These are phyloP conservation scores for Rhamnella rubrinervis DNA, from an alignment of 331 rosid species.

Conservation along the genomic window DNA sequence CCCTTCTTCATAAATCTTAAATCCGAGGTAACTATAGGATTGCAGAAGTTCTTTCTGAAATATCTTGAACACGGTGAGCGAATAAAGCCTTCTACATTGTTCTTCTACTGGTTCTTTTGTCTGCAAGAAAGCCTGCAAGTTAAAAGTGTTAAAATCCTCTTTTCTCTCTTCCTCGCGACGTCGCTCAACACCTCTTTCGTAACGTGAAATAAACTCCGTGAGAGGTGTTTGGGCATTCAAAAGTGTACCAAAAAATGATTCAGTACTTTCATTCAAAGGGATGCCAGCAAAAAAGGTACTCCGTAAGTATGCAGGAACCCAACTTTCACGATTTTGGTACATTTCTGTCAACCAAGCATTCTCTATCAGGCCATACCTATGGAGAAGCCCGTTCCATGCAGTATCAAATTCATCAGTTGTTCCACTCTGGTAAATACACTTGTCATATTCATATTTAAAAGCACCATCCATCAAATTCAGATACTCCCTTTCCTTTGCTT, in stretches of 20 bases:
- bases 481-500: constrained; percentile 72
- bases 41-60: constrained; percentile 93
- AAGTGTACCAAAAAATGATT: constrained; percentile 72
- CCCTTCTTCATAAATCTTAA: constrained; percentile 71
- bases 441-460: constrained; percentile 69
- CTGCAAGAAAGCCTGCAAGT: constrained; percentile 76
- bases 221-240: constrained; percentile 77
- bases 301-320: constrained; percentile 79
- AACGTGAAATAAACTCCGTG: constrained; percentile 68
- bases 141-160: constrained; percentile 75
- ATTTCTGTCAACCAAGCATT: constrained; percentile 78
- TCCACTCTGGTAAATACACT: constrained; percentile 71
- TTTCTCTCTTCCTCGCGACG: constrained; percentile 86
- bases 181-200: constrained; percentile 80
- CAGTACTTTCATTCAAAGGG: constrained; percentile 59
- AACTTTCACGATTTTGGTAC: constrained; percentile 78
- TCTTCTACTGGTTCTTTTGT: constrained; percentile 91
- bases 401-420: constrained; percentile 74
- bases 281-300: constrained; percentile 89
- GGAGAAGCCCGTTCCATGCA: constrained; percentile 66
- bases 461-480: constrained; percentile 54
- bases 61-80: constrained; percentile 70
- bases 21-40: constrained; percentile 85
- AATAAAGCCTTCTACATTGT: constrained; percentile 81
- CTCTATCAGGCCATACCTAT: constrained; percentile 70